Evolutionary conservation across 2,329 filamentous ascomycete genomes (phyloP).

Genomic region (Achaetomium macrosporum): DNA sequence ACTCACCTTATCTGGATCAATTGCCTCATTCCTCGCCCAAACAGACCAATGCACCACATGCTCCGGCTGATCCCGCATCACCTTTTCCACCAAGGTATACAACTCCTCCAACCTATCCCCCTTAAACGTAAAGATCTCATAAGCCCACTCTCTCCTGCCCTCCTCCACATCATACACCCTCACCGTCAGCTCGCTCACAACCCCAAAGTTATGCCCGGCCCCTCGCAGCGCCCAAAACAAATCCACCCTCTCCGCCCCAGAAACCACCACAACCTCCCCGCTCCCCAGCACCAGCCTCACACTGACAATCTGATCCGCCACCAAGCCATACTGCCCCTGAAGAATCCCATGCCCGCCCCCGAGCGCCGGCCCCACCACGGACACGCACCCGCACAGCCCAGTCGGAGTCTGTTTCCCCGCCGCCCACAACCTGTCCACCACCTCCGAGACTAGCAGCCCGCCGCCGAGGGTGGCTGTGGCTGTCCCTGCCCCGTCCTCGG

Average conservation of each 20-base stretch:
- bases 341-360: conserved; percentile 51
- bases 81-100: conserved; percentile 25
- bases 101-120: conserved; percentile 41
- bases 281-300: conserved; percentile 47
- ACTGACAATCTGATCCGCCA: conserved; percentile 47
- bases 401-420: conserved; percentile 47
- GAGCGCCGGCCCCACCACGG: conserved; percentile 28
- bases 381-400: conserved; percentile 47
- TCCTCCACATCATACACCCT: conserved; percentile 36
- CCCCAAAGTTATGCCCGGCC: conserved; percentile 54
- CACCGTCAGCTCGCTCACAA: conserved; percentile 42
- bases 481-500: conserved; percentile 39
- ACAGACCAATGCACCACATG: too few relatives aligned
- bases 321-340: conserved; percentile 47
- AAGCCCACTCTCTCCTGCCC: conserved; percentile 30
- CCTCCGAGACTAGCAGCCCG: conserved; percentile 39
- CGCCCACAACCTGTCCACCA: conserved; percentile 45
- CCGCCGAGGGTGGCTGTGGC: conserved; percentile 44
- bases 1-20: too few relatives aligned
- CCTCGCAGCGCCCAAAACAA: conserved; percentile 53
- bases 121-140: conserved; percentile 37
- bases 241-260: conserved; percentile 34
- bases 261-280: conserved; percentile 35
- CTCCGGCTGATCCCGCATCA: too few relatives aligned
- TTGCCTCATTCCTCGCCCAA: too few relatives aligned